Evolutionary conservation across 768 basidiomycete genomes (phyloP), one percentile per base, ranked within the genome.

Genomic region (Panellus pusillus): DNA sequence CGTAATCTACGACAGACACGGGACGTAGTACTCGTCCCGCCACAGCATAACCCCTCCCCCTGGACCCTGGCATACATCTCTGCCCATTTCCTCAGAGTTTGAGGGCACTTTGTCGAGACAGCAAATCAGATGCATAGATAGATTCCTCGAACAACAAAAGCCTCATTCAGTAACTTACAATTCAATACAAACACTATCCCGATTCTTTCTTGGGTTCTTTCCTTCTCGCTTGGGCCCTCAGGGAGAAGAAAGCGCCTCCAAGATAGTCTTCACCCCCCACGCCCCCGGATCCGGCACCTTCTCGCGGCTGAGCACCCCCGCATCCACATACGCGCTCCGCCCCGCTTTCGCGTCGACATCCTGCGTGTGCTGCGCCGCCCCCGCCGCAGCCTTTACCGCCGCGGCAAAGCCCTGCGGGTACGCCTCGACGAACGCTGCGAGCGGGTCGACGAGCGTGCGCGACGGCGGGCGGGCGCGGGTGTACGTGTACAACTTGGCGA

Each of bases 371-470:
- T 89, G 87, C 7, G 93, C 87, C 2, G 89, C 92, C 6, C 75
- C 69, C 13, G 69, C 71, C 0, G 85, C 90, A 0, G 80, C 82
- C 47, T 70, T 69, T 37, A 87, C 83, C 0, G 92, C 88, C 3
- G 65, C 68, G 0, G 65, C 68, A 19, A 84, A 71, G 51, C 78
- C 76, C 24, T 61, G 50, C 2, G 56, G 54, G 20, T 86, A 72
- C 17, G 76, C 70, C 4, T 74, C 67, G 39, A 89, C 76, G 68
- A 96, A 95, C 2, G 90, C 88, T 36, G 82, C 78, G 18, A 98
- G 79, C 8, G 94, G 93, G 70, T 98, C 94, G n/a, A 98, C 80
- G 32, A 98, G 83, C 8, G 94, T 97, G 63, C 94, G 84, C 2
- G 90, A 92, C 4, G 93, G 93, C 2, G 87, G 87, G 24, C 94